Percentiles rank a stretch among this genome's conserved stretches.
phyloP scores from a whole-genome alignment of 2,329 filamentous ascomycete genomes.

The Apiospora marii region DNA sequence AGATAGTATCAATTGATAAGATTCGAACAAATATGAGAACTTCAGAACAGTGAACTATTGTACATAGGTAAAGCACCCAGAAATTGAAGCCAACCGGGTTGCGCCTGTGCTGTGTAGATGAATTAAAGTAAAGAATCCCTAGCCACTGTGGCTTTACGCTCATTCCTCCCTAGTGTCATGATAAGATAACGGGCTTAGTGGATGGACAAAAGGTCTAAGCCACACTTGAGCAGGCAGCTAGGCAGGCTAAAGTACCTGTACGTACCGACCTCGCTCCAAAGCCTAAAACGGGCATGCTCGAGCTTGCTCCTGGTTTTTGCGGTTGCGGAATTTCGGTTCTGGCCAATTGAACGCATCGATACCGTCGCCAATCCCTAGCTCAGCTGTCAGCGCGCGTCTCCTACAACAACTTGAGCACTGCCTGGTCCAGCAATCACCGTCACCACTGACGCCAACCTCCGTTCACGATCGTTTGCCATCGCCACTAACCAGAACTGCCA shows the following conservation, averaged over 20 bases:
- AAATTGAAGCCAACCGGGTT: neutral
- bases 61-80: no score
- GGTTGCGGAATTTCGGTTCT: neutral
- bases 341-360: neutral
- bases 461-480: neutral
- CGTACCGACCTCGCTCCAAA: neutral
- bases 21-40: neutral
- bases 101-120: constrained; percentile 2
- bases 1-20: neutral
- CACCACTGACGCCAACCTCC: neutral
- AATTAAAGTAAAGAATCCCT: neutral
- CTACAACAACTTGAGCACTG: constrained; percentile 4
- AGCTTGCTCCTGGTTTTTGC: constrained; percentile 2
- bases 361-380: neutral
- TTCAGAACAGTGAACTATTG: neutral
- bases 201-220: neutral
- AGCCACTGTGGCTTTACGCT: constrained; percentile 9
- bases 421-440: neutral
- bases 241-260: neutral
- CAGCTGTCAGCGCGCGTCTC: constrained; percentile 6
- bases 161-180: neutral
- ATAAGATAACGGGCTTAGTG: neutral
- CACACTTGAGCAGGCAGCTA: neutral
- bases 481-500: no score
- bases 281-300: neutral